phyloP scores from a whole-genome alignment of 306 rosid species.

The Morella rubra region DNA sequence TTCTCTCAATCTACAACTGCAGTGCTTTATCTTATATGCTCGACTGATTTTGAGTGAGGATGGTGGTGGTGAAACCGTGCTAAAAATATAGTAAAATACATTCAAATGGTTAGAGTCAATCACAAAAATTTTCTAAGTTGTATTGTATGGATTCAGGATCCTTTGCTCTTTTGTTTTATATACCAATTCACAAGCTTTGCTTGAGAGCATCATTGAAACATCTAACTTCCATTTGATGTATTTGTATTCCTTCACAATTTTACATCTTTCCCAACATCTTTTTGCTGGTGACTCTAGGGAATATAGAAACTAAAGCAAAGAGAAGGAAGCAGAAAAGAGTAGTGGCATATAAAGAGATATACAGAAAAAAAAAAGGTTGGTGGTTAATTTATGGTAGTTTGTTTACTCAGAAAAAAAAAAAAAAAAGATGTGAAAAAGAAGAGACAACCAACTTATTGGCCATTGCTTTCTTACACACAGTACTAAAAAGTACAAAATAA shows the following conservation, averaged over 20 bases:
- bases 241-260: neutral
- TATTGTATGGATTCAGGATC: too few species aligned
- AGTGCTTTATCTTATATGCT: too few species aligned
- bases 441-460: neutral
- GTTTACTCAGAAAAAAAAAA: too few species aligned
- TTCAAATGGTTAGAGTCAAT: too few species aligned
- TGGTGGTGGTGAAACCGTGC: too few species aligned
- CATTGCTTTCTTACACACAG: neutral
- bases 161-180: too few species aligned
- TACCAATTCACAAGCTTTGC: constrained; percentile 24
- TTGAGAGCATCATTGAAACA: constrained; percentile 21
- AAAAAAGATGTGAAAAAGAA: neutral
- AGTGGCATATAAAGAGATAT: neutral
- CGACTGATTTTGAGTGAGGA: too few species aligned
- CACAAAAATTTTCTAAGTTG: too few species aligned
- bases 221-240: constrained; percentile 6
- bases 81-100: too few species aligned
- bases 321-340: neutral
- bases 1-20: too few species aligned
- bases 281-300: neutral
- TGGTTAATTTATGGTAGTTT: too few species aligned
- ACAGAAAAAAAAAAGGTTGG: too few species aligned
- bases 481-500: neutral
- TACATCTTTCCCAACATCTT: neutral
- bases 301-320: neutral